These are phyloP conservation scores for Endocladia muricata DNA, from an alignment of 31 red algal species.

Conservation along the genomic window DNA sequence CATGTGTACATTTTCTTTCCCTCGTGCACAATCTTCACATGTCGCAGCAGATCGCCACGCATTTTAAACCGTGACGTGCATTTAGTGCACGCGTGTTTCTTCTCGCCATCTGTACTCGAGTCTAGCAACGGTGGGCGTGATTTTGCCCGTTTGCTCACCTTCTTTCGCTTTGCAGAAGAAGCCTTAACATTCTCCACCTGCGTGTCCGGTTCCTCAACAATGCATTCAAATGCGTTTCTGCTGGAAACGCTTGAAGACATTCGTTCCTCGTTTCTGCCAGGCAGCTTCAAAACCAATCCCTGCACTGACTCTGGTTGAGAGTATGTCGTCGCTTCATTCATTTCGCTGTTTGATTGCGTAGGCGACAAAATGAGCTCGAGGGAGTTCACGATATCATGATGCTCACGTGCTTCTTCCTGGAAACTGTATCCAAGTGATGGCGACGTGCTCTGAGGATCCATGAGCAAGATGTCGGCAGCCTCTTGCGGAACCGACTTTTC, in stretches of 20 bases:
- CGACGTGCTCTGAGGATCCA: too few species aligned
- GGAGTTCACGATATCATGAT: conserved; percentile 1
- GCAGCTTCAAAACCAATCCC: too few species aligned
- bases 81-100: conserved; percentile 43
- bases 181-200: too few species aligned
- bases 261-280: too few species aligned
- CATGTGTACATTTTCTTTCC: conserved; percentile 61
- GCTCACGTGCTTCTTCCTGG: background rate
- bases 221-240: background rate
- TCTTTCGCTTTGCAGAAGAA: too few species aligned
- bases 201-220: too few species aligned
- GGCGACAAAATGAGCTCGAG: conserved; percentile 9
- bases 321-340: background rate
- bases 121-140: too few species aligned
- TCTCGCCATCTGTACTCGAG: conserved; percentile 26
- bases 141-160: too few species aligned
- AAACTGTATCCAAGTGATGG: background rate
- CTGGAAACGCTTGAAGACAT: too few species aligned
- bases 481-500: too few species aligned
- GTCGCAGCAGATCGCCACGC: conserved; percentile 62
- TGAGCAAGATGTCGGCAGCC: too few species aligned
- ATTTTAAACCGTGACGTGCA: conserved; percentile 55
- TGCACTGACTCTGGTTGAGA: too few species aligned
- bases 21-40: conserved; percentile 66
- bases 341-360: background rate